Evolutionary conservation across 495 filamentous ascomycete genomes (phyloP), one percentile per base, ranked within the genome.

Genomic region (Mytilinidion resinicola): DNA sequence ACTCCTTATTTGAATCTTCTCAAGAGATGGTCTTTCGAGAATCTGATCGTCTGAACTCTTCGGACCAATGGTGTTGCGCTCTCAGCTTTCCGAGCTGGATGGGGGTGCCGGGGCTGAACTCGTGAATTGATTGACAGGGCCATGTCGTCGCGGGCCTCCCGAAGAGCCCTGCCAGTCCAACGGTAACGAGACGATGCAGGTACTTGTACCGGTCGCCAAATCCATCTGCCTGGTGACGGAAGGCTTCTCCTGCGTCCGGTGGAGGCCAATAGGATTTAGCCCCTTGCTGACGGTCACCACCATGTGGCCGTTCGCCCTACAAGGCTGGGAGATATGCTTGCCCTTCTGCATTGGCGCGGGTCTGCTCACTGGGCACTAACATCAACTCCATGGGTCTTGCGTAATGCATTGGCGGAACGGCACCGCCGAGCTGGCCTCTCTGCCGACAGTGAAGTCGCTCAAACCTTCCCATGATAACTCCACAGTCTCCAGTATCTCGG

Each of bases 111-210:
- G 54, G 54, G 62, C 62, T 65, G 62, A 65, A 61, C 42, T 47
- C 21, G 38, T 55, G 37, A 42, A 30, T 35, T 50, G 44, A 59
- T 36, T 20, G 48, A 62, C 59, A 66, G 57, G 59, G 60, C 62
- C 59, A 39, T 52, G 33, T 42, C 25, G 42, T 51, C 43, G 50
- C 63, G 63, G 63, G 55, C 56, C 56, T 62, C 53, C 63, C 63
- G 63, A 62, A 51, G 46, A 55, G 15, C 51, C 15, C 41, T 66
- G 58, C 57, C 63, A 63, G 21, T 56, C 41, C 39, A 54, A 60
- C 53, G 56, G 60, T 66, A 66, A 62, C 63, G 60, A 60, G 17
- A 41, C 20, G 17, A 62, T 66, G 63, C 63, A 66, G 63, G 63
- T 62, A 66, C 63, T 60, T 62, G 15, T 30, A 46, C 44, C 37